Percentiles rank a stretch among this genome's conserved stretches.
phyloP scores from a whole-genome alignment of 176 grass and related monocot species.

The Bothriochloa decipiens region DNA sequence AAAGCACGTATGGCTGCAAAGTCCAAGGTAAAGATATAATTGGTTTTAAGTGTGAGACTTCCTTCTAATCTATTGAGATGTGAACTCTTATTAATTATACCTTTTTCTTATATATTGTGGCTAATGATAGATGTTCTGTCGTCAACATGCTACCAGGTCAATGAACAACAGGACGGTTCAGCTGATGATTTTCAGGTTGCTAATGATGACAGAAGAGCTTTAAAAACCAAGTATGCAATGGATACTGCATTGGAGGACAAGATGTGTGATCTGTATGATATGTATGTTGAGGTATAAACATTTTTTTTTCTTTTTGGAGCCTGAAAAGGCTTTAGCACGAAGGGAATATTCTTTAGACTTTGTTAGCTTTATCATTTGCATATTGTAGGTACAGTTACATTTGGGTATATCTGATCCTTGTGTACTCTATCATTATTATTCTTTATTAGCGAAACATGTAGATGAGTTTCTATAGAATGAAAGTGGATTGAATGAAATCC shows the following conservation, averaged over 20 bases:
- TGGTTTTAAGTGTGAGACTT: conserved; percentile 12
- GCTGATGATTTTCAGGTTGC: conserved; percentile 81
- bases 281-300: conserved; percentile 91
- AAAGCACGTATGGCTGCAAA: conserved; percentile 69
- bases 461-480: conserved; percentile 25
- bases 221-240: conserved; percentile 78
- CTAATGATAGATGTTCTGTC: conserved; percentile 39
- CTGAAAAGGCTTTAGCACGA: conserved; percentile 12
- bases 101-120: conserved; percentile 7
- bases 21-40: conserved; percentile 62
- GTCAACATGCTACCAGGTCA: conserved; percentile 41
- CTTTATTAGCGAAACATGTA: conserved; percentile 14
- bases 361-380: conserved; percentile 7
- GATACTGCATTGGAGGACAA: conserved; percentile 86
- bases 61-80: conserved; percentile 25
- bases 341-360: conserved; percentile 6
- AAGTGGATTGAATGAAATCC: conserved; percentile 11
- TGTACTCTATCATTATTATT: background rate
- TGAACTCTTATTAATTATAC: conserved; percentile 4
- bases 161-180: conserved; percentile 67
- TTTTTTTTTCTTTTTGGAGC: conserved; percentile 4
- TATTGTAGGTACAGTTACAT: too few species aligned
- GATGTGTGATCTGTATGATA: conserved; percentile 98
- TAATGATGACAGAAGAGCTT: conserved; percentile 60
- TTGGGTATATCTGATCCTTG: conserved; percentile 26